A percentile compares a stretch with the other conserved stretches of the same genome.
phyloP scores from a whole-genome alignment of 2,329 filamentous ascomycete genomes.

The Neonectria magnoliae region DNA sequence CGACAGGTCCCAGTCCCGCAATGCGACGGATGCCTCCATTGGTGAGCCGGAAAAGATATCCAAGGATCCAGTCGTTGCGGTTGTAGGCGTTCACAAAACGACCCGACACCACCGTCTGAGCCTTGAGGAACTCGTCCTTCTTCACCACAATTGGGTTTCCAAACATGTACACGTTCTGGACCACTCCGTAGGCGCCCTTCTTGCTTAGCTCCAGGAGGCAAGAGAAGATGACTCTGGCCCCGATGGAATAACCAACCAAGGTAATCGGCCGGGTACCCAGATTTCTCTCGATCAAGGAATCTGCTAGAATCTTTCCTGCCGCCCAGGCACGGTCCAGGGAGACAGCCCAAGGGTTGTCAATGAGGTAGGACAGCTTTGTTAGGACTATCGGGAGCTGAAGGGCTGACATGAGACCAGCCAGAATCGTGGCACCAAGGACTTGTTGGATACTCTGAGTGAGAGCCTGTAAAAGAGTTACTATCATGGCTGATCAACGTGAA shows the following conservation, averaged over 20 bases:
- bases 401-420: slow-evolving; percentile 90
- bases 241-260: slow-evolving; percentile 92
- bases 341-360: slow-evolving; percentile 99
- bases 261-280: slow-evolving; percentile 92
- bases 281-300: slow-evolving; percentile 91
- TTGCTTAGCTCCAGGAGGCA: slow-evolving; percentile 87
- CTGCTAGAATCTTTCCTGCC: slow-evolving; percentile 90
- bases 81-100: slow-evolving; percentile 95
- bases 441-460: slow-evolving; percentile 96
- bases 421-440: slow-evolving; percentile 88
- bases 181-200: slow-evolving; percentile 83
- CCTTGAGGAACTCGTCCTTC: slow-evolving; percentile 85
- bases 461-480: slow-evolving; percentile 64
- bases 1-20: slow-evolving; percentile 82
- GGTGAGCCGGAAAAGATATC: slow-evolving; percentile 94
- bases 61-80: slow-evolving; percentile 95
- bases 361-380: slow-evolving; percentile 93
- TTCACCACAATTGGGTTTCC: slow-evolving; percentile 92
- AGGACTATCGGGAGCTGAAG: slow-evolving; percentile 91
- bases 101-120: slow-evolving; percentile 86
- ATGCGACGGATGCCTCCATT: slow-evolving; percentile 90
- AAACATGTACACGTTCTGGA: slow-evolving; percentile 96
- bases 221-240: slow-evolving; percentile 90
- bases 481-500: not conserved
- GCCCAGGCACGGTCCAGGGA: slow-evolving; percentile 89